Evolutionary conservation across 176 grass and related monocot species (phyloP).

Genomic region (Juncus effusus): DNA sequence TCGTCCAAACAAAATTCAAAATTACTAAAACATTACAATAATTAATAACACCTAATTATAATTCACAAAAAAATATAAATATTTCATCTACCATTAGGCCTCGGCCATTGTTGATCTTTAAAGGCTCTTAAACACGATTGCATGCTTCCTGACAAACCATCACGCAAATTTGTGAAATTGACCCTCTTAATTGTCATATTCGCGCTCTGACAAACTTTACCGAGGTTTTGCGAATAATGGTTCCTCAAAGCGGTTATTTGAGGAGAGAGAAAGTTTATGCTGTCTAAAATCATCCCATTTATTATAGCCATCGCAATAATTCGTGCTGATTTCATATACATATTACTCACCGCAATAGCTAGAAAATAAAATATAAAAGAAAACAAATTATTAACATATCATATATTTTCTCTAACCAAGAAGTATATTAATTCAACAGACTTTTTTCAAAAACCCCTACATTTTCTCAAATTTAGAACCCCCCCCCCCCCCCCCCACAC

Average conservation of each 20-base stretch:
- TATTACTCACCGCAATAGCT: conserved; percentile 45
- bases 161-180: conserved; percentile 50
- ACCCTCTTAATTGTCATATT: conserved; percentile 31
- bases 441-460: background rate
- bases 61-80: background rate
- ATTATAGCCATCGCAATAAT: conserved; percentile 36
- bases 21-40: background rate
- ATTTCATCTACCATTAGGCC: conserved; percentile 15
- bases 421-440: conserved; percentile 5
- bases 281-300: conserved; percentile 47
- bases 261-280: conserved; percentile 35
- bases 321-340: conserved; percentile 46
- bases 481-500: background rate
- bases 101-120: conserved; percentile 64
- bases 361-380: background rate
- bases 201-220: conserved; percentile 34
- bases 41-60: background rate
- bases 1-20: background rate
- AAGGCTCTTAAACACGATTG: conserved; percentile 62
- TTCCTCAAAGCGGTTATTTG: conserved; percentile 41
- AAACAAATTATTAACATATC: conserved; percentile 26
- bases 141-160: conserved; percentile 45
- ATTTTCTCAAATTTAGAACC: background rate
- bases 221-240: conserved; percentile 40
- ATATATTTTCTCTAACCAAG: conserved; percentile 6